These are phyloP conservation scores for Iberis amara DNA, from an alignment of 441 rosid species.

Conservation along the genomic window DNA sequence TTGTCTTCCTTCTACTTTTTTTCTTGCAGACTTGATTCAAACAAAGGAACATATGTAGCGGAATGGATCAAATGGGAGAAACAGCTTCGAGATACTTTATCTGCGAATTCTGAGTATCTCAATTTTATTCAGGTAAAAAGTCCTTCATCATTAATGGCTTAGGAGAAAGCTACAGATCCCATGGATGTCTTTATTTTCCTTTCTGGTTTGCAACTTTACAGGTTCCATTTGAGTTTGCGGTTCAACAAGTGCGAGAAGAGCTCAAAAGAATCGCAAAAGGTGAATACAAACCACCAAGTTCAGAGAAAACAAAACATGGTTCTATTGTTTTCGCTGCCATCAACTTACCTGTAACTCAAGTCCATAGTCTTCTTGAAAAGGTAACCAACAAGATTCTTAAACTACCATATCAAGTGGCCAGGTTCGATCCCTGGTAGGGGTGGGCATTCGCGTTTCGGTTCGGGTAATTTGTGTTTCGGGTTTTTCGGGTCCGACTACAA, in stretches of 20 bases:
- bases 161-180: background rate
- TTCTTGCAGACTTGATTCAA: slow-evolving; percentile 61
- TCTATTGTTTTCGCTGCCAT: slow-evolving; percentile 77
- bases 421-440: too few species aligned
- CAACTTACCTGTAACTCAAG: slow-evolving; percentile 50
- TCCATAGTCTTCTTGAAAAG: slow-evolving; percentile 49
- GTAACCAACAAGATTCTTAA: slow-evolving; percentile 37
- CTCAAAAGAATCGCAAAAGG: slow-evolving; percentile 60
- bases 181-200: slow-evolving; percentile 8
- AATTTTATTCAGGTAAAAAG: slow-evolving; percentile 63
- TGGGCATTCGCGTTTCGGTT: too few species aligned
- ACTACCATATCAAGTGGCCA: background rate
- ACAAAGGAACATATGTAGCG: slow-evolving; percentile 66
- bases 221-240: slow-evolving; percentile 79
- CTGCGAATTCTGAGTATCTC: slow-evolving; percentile 51
- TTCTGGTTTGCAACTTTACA: slow-evolving; percentile 27
- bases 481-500: too few species aligned
- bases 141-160: background rate
- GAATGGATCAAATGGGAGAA: slow-evolving; percentile 92
- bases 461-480: too few species aligned
- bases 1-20: slow-evolving; percentile 19
- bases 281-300: slow-evolving; percentile 56
- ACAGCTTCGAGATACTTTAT: slow-evolving; percentile 45
- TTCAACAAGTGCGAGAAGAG: slow-evolving; percentile 66
- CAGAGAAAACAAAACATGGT: slow-evolving; percentile 64